These are phyloP conservation scores for Ophiostoma fasciatum DNA, from an alignment of 2,329 filamentous ascomycete genomes.

Conservation along the genomic window DNA sequence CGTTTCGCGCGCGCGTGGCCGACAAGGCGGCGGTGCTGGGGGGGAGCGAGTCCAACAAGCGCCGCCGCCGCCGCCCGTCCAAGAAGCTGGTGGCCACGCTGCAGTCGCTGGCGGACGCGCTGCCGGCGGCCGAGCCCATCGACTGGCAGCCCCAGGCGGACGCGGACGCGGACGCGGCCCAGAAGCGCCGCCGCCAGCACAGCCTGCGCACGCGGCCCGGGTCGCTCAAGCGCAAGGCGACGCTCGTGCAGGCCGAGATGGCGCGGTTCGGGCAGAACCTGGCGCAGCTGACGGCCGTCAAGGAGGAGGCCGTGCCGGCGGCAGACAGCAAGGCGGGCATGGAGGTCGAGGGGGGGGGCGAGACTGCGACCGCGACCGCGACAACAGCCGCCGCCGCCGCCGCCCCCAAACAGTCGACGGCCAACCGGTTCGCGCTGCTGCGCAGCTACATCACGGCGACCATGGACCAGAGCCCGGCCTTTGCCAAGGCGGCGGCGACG, in stretches of 20 bases:
- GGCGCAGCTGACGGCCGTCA: slow-evolving; percentile 47
- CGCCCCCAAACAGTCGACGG: slow-evolving; percentile 22
- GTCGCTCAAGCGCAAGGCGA: slow-evolving; percentile 70
- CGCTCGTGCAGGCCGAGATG: slow-evolving; percentile 64
- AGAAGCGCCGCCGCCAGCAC: slow-evolving; percentile 56
- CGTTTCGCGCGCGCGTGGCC: slow-evolving; percentile 62
- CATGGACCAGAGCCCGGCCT: slow-evolving; percentile 78
- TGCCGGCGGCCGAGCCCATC: slow-evolving; percentile 46
- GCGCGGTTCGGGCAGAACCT: slow-evolving; percentile 73
- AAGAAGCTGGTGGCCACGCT: slow-evolving; percentile 70
- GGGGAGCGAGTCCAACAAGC: slow-evolving; percentile 28
- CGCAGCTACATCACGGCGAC: slow-evolving; percentile 73
- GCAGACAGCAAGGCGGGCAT: neutral
- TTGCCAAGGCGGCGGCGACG: no score
- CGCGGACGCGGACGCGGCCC: no score
- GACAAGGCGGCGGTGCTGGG: slow-evolving; percentile 28
- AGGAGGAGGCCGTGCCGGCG: slow-evolving; percentile 9
- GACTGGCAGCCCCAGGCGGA: no score
- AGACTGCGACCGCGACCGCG: neutral
- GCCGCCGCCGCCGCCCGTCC: slow-evolving; percentile 49
- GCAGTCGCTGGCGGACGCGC: slow-evolving; percentile 61
- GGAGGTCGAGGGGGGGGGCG: slow-evolving; percentile 9
- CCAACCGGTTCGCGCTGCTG: slow-evolving; percentile 64
- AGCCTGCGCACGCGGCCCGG: slow-evolving; percentile 63
- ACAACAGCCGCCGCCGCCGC: slow-evolving; percentile 6